phyloP scores from a whole-genome alignment of 225 moss, liverwort and hornwort genomes.

The Rhytidiadelphus loreus region DNA sequence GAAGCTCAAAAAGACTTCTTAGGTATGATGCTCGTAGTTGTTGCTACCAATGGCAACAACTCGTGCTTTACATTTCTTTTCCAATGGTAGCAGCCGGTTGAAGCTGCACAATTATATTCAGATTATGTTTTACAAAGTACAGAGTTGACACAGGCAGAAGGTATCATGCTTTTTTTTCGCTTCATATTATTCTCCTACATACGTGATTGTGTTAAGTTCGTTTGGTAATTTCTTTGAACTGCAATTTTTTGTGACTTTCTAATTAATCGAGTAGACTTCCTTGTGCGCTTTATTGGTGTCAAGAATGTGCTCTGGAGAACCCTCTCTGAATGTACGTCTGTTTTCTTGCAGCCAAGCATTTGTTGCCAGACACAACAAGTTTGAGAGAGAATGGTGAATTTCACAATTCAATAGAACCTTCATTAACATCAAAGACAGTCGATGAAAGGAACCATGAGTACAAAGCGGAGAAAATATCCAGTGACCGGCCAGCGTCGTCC shows the following conservation, averaged over 20 bases:
- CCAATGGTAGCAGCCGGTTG: conserved; percentile 3
- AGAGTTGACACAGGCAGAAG: not conserved
- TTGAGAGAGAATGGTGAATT: conserved; percentile 25
- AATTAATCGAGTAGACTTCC: not conserved
- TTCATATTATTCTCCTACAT: not conserved
- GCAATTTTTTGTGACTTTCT: not conserved
- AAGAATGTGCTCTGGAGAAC: not conserved
- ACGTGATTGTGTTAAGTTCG: not conserved
- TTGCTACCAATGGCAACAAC: not conserved
- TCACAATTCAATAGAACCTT: conserved; percentile 1
- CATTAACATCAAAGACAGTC: conserved; percentile 3
- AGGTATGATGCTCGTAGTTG: conserved; percentile 21
- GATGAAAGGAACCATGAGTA: conserved; percentile 21
- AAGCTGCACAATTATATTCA: conserved; percentile 8
- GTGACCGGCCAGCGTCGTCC: not conserved
- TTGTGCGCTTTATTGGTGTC: not conserved
- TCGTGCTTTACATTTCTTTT: not conserved
- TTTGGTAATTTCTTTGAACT: not conserved
- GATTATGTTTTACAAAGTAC: conserved; percentile 4
- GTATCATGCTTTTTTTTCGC: not conserved
- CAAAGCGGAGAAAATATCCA: conserved; percentile 3
- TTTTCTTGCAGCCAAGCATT: conserved; percentile 28
- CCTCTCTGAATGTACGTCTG: not conserved
- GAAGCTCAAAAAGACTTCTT: conserved; percentile 44
- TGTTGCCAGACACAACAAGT: conserved; percentile 8